phyloP scores from a whole-genome alignment of 1,139 yeast genomes.

The Blastobotrys aristatus region DNA sequence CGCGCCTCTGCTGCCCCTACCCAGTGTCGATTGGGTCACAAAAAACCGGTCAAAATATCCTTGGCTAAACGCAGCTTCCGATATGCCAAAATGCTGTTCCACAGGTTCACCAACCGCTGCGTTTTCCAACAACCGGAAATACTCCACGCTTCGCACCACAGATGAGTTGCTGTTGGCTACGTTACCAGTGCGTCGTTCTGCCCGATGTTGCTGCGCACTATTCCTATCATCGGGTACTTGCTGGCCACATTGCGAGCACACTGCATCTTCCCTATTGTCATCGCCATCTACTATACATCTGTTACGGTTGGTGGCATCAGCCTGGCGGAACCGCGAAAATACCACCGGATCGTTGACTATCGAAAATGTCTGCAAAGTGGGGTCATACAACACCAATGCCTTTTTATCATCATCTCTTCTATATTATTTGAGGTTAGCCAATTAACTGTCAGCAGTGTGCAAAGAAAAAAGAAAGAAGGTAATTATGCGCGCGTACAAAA shows the following conservation, averaged over 20 bases:
- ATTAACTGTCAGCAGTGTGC: not conserved
- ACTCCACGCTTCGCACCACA: conserved; percentile 7
- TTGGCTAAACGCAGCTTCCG: conserved; percentile 50
- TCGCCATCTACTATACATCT: no score
- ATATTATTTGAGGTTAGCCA: not conserved
- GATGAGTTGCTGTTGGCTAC: not conserved
- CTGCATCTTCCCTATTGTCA: conserved; percentile 14
- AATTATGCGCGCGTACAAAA: conserved; percentile 30
- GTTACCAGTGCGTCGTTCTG: conserved; percentile 7
- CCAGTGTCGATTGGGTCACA: conserved; percentile 47
- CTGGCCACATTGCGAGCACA: conserved; percentile 7
- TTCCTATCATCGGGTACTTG: not conserved
- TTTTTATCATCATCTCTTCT: conserved; percentile 31
- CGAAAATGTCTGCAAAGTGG: conserved; percentile 28
- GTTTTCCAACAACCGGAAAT: conserved; percentile 7
- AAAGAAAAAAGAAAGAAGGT: no score
- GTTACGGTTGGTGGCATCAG: not conserved
- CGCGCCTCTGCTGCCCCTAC: conserved; percentile 79
- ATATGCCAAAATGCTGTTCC: conserved; percentile 20
- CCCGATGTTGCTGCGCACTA: no score
- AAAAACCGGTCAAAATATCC: conserved; percentile 72
- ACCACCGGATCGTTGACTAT: conserved; percentile 27
- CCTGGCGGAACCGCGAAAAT: not conserved
- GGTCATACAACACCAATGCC: conserved; percentile 34
- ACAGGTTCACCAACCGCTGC: conserved; percentile 1